A percentile compares a stretch with the other conserved stretches of the same genome.
Conservation (phyloP, 768 basidiomycete genomes). For the Termitomyces sp. region DNA sequence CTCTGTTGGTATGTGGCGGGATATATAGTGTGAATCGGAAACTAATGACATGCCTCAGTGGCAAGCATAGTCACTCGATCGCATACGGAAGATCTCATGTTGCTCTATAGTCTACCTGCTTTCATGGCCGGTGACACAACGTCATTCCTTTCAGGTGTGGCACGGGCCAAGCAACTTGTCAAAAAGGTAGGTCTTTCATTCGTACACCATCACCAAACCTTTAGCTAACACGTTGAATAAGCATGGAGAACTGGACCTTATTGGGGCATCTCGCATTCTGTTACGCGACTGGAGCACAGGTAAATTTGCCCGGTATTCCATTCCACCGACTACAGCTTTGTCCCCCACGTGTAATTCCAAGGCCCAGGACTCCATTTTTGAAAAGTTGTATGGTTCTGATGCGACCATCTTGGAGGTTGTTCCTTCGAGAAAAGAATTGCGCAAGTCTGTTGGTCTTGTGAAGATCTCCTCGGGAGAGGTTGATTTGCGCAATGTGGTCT, state of each 20-base stretch:
- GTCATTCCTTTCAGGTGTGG: constrained; percentile 73
- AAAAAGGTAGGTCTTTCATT: constrained; percentile 54
- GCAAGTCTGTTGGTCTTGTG: constrained; percentile 56
- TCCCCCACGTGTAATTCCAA: constrained; percentile 6
- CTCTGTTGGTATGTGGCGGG: constrained; percentile 50
- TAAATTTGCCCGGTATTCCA: constrained; percentile 67
- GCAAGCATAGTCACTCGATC: constrained; percentile 63
- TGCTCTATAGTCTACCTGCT: constrained; percentile 80
- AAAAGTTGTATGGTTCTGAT: constrained; percentile 40
- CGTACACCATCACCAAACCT: constrained; percentile 1
- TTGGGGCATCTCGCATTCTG: constrained; percentile 70
- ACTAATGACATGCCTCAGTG: constrained; percentile 34
- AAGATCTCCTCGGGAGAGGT: constrained; percentile 32
- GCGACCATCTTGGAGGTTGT: constrained; percentile 41
- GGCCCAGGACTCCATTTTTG: constrained; percentile 9
- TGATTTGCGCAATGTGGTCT: constrained; percentile 32
- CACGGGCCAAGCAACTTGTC: constrained; percentile 67
- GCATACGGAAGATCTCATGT: constrained; percentile 78
- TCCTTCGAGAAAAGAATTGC: constrained; percentile 59
- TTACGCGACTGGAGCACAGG: constrained; percentile 82
- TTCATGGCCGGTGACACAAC: constrained; percentile 62
- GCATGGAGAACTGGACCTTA: constrained; percentile 69
- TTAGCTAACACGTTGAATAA: constrained; percentile 23
- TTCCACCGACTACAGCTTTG: constrained; percentile 33
- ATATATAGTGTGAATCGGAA: constrained; percentile 4